Conservation (phyloP, 1,139 yeast genomes). For the Yamadazyma membranifaciens region DNA sequence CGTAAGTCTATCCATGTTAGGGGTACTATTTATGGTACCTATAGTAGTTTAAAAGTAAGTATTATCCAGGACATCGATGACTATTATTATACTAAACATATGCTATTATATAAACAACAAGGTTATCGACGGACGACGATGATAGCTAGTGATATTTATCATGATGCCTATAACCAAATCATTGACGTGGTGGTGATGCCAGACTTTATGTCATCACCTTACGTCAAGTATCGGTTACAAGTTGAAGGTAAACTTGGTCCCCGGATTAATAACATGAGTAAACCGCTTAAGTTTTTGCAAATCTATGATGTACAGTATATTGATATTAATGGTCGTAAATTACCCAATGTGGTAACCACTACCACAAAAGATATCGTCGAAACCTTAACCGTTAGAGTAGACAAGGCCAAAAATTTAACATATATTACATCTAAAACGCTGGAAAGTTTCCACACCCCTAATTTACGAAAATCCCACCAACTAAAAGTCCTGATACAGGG, state of each 20-base stretch:
- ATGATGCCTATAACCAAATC: not conserved
- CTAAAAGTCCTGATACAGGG: not conserved
- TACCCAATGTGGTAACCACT: not conserved
- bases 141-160: too few relatives aligned
- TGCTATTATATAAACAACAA: slow-evolving; percentile 2
- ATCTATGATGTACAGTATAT: not conserved
- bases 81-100: slow-evolving; percentile 3
- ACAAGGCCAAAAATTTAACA: not conserved
- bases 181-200: slow-evolving; percentile 1
- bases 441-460: not conserved
- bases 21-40: not conserved
- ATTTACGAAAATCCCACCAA: slow-evolving; percentile 1
- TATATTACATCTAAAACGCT: slow-evolving; percentile 2
- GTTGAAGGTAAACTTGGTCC: not conserved
- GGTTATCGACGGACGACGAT: not conserved
- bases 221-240: not conserved
- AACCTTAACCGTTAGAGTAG: slow-evolving; percentile 2
- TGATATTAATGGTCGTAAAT: not conserved
- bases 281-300: not conserved
- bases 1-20: not conserved
- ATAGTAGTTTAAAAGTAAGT: not conserved
- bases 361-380: not conserved
- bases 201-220: not conserved
- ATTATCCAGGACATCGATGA: not conserved
- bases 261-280: not conserved